phyloP scores from a whole-genome alignment of 305 asterid genomes.

The Vinca major region DNA sequence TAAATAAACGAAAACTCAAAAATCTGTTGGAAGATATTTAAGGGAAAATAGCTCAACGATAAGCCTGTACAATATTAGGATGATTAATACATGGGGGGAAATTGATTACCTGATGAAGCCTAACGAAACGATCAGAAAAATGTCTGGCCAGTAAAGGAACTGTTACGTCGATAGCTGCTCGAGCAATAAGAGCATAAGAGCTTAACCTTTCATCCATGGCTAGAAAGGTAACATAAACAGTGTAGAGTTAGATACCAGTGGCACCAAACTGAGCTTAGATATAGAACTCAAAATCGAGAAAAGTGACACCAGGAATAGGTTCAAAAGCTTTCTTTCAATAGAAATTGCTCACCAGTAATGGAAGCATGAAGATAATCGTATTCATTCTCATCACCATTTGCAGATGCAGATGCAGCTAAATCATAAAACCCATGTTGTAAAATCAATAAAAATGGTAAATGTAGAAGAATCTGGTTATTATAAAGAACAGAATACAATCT shows the following conservation, averaged over 20 bases:
- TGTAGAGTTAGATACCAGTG: conserved; percentile 14
- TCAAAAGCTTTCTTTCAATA: neutral
- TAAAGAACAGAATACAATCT: conserved; percentile 5
- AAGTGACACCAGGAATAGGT: neutral
- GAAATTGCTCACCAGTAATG: conserved; percentile 41
- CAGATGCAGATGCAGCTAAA: conserved; percentile 78
- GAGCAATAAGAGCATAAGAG: conserved; percentile 94
- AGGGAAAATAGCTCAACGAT: conserved; percentile 1
- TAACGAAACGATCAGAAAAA: conserved; percentile 55
- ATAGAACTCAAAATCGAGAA: conserved; percentile 2
- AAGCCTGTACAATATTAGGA: neutral
- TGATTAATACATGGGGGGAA: neutral
- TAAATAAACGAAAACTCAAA: neutral
- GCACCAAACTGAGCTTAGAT: neutral
- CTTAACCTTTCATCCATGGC: conserved; percentile 98
- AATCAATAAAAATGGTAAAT: conserved; percentile 12
- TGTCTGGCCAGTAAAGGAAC: conserved; percentile 59
- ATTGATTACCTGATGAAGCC: conserved; percentile 68
- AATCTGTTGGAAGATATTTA: conserved; percentile 4
- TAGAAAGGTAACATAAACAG: conserved; percentile 29
- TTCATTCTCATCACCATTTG: conserved; percentile 60
- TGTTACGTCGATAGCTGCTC: conserved; percentile 61
- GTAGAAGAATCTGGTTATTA: conserved; percentile 11
- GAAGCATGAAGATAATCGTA: conserved; percentile 68
- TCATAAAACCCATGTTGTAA: conserved; percentile 18